phyloP scores from a whole-genome alignment of 306 rosid genomes.

The Cucumis cinereus region DNA sequence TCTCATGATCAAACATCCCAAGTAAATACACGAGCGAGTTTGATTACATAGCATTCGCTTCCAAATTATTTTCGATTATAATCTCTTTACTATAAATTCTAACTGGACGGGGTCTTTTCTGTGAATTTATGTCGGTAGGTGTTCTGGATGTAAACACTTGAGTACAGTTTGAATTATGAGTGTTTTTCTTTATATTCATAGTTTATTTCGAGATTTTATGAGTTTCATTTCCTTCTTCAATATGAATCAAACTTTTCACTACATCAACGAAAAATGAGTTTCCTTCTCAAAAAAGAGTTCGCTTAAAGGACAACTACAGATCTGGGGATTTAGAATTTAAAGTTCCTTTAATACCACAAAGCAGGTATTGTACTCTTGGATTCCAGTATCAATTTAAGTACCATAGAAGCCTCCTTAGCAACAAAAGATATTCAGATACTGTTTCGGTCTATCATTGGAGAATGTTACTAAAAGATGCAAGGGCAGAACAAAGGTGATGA shows the following conservation, averaged over 20 bases:
- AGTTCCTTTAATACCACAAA: neutral
- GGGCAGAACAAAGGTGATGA: neutral
- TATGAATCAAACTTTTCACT: neutral
- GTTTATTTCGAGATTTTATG: neutral
- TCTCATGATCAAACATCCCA: neutral
- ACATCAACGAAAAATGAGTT: neutral
- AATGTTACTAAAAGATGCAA: neutral
- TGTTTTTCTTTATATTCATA: neutral
- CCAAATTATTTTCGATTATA: neutral
- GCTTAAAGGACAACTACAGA: neutral
- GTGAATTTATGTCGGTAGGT: neutral
- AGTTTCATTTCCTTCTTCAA: neutral
- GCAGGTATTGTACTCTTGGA: neutral
- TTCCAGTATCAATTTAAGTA: neutral
- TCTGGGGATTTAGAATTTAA: neutral
- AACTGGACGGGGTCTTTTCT: neutral
- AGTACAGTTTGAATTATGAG: neutral
- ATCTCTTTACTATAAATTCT: neutral
- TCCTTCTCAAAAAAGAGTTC: neutral
- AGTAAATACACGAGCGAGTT: neutral
- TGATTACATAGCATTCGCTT: neutral
- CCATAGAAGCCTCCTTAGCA: neutral
- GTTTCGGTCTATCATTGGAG: neutral
- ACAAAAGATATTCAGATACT: neutral
- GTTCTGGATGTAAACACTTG: neutral